phyloP scores from a whole-genome alignment of 2,329 filamentous ascomycete species.

The Fusarium devonianum region DNA sequence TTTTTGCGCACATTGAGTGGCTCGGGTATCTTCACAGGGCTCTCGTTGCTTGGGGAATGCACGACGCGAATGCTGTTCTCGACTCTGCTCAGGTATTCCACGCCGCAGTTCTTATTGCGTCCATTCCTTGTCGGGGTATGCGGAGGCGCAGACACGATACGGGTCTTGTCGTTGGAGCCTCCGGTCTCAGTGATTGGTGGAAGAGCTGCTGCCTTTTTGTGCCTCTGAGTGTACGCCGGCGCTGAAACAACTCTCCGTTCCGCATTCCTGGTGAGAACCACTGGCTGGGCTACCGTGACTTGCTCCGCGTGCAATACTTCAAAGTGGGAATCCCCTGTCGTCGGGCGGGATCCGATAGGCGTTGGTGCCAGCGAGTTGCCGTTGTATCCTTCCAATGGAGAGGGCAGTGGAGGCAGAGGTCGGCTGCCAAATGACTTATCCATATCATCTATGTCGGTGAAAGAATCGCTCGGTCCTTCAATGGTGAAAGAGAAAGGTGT shows the following conservation, averaged over 20 bases:
- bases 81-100: slow-evolving; percentile 55
- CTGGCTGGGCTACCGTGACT: slow-evolving; percentile 43
- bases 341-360: slow-evolving; percentile 32
- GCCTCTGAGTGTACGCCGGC: slow-evolving; percentile 54
- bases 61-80: slow-evolving; percentile 64
- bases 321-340: slow-evolving; percentile 39
- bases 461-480: slow-evolving; percentile 42
- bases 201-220: slow-evolving; percentile 50
- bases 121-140: slow-evolving; percentile 44
- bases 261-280: slow-evolving; percentile 44
- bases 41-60: slow-evolving; percentile 54
- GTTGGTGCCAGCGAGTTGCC: slow-evolving; percentile 25
- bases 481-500: slow-evolving; percentile 55
- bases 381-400: slow-evolving; percentile 36
- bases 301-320: slow-evolving; percentile 36
- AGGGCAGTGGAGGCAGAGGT: slow-evolving; percentile 60
- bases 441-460: slow-evolving; percentile 42
- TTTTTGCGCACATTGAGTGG: slow-evolving; percentile 55
- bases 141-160: slow-evolving; percentile 57
- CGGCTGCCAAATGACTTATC: slow-evolving; percentile 54
- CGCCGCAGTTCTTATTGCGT: slow-evolving; percentile 46
- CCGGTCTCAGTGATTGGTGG: slow-evolving; percentile 59
- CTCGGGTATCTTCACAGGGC: slow-evolving; percentile 46
- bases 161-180: slow-evolving; percentile 47
- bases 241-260: slow-evolving; percentile 61